phyloP scores from a whole-genome alignment of 192 early-diverging fungal genomes.

The Diversispora eburnea region DNA sequence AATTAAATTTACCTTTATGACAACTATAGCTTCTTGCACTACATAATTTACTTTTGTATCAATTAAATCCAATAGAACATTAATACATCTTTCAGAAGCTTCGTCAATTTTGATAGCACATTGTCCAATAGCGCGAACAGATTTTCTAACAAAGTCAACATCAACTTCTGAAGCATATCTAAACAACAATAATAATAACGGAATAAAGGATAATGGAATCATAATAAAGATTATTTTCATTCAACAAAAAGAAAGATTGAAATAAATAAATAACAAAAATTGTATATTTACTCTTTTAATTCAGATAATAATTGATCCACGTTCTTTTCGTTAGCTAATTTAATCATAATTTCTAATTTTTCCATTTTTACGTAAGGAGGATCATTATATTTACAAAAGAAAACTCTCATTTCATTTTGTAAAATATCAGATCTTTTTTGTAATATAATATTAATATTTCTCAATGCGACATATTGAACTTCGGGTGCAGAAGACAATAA shows the following conservation, averaged over 20 bases:
- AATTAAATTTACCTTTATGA: conserved; percentile 65
- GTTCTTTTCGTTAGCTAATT: conserved; percentile 80
- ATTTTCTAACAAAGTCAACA: conserved; percentile 91
- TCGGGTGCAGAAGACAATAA: conserved; percentile 83
- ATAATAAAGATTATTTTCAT: too few species aligned
- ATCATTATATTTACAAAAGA: conserved; percentile 99
- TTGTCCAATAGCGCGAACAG: conserved; percentile 85
- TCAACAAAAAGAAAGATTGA: too few species aligned
- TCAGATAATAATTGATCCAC: conserved; percentile 90
- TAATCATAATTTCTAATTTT: conserved; percentile 92
- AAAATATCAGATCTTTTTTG: conserved; percentile 86
- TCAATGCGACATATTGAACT: conserved; percentile 94
- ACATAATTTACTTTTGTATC: conserved; percentile 83
- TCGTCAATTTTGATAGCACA: conserved; percentile 90
- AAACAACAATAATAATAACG: background rate
- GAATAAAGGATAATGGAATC: too few species aligned
- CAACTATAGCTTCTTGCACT: conserved; percentile 88
- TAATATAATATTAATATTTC: conserved; percentile 94
- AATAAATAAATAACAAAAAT: background rate
- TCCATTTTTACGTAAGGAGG: conserved; percentile 96
- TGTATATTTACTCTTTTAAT: conserved; percentile 78
- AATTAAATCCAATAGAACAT: conserved; percentile 86
- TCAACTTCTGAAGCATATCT: conserved; percentile 95
- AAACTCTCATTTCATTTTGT: conserved; percentile 90
- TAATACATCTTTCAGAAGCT: conserved; percentile 81